Percentiles rank a stretch among this genome's conserved stretches.
phyloP scores from a whole-genome alignment of 2,329 filamentous ascomycete species.

The Xylariaceae sp. region DNA sequence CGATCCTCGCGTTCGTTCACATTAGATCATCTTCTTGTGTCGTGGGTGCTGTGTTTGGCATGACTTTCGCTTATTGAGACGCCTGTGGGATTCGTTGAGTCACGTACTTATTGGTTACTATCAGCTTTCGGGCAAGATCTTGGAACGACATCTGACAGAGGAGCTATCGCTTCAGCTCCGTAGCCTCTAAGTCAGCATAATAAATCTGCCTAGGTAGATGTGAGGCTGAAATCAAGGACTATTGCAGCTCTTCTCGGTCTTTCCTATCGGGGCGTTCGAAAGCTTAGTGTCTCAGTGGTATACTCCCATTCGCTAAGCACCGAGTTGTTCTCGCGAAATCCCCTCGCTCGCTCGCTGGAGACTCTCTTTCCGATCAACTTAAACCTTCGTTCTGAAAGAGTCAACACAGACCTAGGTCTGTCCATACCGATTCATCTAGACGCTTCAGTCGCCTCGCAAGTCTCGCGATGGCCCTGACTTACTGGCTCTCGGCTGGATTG shows the following conservation, averaged over 20 bases:
- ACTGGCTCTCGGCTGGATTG: constrained; percentile 31
- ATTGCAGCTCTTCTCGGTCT: neutral
- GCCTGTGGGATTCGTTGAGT: neutral
- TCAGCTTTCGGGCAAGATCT: constrained; percentile 5
- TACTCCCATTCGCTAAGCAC: neutral
- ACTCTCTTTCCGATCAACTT: neutral
- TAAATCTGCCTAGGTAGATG: neutral
- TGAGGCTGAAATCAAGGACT: neutral
- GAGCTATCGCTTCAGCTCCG: neutral
- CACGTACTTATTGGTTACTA: neutral
- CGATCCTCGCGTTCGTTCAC: constrained; percentile 17
- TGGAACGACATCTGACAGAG: neutral
- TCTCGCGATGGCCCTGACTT: constrained; percentile 35
- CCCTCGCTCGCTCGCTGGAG: constrained; percentile 4
- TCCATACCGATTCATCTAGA: neutral
- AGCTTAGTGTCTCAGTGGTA: neutral
- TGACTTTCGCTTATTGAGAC: constrained; percentile 13
- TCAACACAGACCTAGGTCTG: neutral
- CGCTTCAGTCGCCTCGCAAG: constrained; percentile 25
- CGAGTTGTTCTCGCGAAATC: constrained; percentile 5
- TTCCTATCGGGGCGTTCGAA: neutral
- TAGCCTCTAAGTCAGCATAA: neutral
- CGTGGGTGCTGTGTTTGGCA: constrained; percentile 10
- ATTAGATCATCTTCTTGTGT: constrained; percentile 2
- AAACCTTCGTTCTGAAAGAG: constrained; percentile 7